Evolutionary conservation across 2,329 filamentous ascomycete genomes (phyloP).

Genomic region (Lachnellula occidentalis): DNA sequence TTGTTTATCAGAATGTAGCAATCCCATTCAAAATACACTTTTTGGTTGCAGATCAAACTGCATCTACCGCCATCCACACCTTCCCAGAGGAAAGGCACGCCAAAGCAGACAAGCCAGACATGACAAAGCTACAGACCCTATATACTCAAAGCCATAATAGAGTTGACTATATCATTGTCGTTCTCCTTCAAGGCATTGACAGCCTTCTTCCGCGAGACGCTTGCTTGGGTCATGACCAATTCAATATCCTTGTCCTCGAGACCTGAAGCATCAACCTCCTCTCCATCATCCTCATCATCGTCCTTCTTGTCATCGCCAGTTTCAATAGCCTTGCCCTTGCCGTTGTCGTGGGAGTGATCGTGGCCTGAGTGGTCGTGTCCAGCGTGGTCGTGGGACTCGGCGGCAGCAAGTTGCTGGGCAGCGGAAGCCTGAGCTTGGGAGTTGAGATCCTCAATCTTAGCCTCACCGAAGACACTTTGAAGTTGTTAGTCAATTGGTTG

Average conservation of each 20-base stretch:
- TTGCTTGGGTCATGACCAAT: constrained; percentile 97
- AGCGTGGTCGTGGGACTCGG: constrained; percentile 47
- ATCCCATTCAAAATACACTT: constrained; percentile 10
- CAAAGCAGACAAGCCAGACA: constrained; percentile 7
- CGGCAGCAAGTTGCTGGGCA: constrained; percentile 86
- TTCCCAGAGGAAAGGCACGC: neutral
- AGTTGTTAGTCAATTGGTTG: constrained; percentile 10
- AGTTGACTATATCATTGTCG: constrained; percentile 99
- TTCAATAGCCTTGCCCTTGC: constrained; percentile 55
- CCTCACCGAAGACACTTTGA: constrained; percentile 92
- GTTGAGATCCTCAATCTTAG: constrained; percentile 99
- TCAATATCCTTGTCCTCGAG: constrained; percentile 99
- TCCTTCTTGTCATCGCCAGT: constrained; percentile 67
- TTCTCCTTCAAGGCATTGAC: constrained; percentile 99
- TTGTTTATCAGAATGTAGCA: neutral
- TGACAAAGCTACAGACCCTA: constrained; percentile 35
- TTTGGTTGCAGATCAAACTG: constrained; percentile 1
- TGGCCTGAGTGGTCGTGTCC: constrained; percentile 52
- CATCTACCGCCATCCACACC: constrained; percentile 1
- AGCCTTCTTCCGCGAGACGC: constrained; percentile 95
- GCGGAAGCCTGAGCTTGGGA: constrained; percentile 94
- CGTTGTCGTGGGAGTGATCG: constrained; percentile 70
- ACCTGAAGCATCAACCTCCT: constrained; percentile 91
- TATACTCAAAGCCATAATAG: constrained; percentile 96
- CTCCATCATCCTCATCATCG: constrained; percentile 82